These are phyloP conservation scores for Eleusine coracana DNA, from an alignment of 176 grass and related monocot genomes.

Conservation along the genomic window DNA sequence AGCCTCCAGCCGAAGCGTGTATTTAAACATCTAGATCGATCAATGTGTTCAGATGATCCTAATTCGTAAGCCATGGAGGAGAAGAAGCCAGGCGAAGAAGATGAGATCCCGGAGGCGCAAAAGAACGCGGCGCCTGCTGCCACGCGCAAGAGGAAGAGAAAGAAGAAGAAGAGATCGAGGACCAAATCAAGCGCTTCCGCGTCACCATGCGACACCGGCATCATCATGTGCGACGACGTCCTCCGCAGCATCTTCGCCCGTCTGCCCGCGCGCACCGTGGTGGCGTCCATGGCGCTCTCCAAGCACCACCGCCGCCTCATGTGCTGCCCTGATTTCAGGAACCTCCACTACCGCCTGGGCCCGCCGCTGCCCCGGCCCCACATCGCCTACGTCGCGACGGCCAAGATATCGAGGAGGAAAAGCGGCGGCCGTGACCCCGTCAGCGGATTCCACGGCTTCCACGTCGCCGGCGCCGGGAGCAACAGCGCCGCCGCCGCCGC, in stretches of 20 bases:
- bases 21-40: no score
- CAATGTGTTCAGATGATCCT: no score
- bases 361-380: constrained; percentile 10
- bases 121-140: neutral
- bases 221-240: neutral
- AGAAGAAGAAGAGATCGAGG: no score
- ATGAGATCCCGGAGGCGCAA: neutral
- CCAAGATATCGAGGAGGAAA: neutral
- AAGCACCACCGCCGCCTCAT: neutral
- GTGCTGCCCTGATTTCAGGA: neutral
- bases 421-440: neutral
- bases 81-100: neutral
- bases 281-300: neutral
- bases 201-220: neutral
- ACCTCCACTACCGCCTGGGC: neutral
- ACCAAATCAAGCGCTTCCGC: neutral
- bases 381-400: neutral
- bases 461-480: neutral
- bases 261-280: neutral
- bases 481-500: neutral
- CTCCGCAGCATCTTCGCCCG: constrained; percentile 11
- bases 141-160: neutral
- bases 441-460: neutral
- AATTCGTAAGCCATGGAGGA: neutral
- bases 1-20: no score